phyloP scores from a whole-genome alignment of 1,284 basidiomycete species.

The Trichosporon coremiiforme region DNA sequence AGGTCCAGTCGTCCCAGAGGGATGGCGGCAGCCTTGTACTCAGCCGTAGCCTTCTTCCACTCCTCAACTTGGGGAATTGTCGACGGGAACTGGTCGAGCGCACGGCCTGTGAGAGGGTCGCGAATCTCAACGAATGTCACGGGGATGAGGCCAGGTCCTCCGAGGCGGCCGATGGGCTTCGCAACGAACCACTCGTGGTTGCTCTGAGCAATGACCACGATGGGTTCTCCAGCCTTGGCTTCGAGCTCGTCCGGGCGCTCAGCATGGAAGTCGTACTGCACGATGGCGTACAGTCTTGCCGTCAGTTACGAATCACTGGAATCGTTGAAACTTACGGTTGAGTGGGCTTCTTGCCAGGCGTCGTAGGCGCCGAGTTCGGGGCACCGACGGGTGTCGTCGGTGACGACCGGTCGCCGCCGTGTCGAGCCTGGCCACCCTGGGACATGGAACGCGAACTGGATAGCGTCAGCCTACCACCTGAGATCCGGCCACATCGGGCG shows the following conservation, averaged over 20 bases:
- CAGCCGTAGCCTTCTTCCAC: constrained; percentile 94
- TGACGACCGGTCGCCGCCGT: constrained; percentile 2
- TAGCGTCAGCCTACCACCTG: not conserved
- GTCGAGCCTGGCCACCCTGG: constrained; percentile 7
- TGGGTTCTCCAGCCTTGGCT: constrained; percentile 87
- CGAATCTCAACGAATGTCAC: constrained; percentile 95
- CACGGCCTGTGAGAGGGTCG: constrained; percentile 80
- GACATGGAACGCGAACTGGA: constrained; percentile 21
- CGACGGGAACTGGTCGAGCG: constrained; percentile 69
- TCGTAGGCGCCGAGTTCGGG: constrained; percentile 21
- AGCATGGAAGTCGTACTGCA: constrained; percentile 91
- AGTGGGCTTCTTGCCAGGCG: constrained; percentile 32
- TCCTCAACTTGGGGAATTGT: constrained; percentile 93
- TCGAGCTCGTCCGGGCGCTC: constrained; percentile 96
- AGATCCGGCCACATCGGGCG: not conserved
- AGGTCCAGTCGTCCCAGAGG: constrained; percentile 87
- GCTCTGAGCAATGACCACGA: constrained; percentile 66
- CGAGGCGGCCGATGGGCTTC: constrained; percentile 91
- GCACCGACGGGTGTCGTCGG: constrained; percentile 20
- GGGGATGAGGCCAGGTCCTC: constrained; percentile 94
- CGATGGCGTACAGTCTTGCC: constrained; percentile 73
- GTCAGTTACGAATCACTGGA: not conserved
- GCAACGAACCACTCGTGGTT: constrained; percentile 62
- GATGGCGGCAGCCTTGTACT: constrained; percentile 95
- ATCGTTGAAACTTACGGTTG: constrained; percentile 34